Conservation (phyloP, 805 yeast species). For the Debaryomyces maramus region DNA sequence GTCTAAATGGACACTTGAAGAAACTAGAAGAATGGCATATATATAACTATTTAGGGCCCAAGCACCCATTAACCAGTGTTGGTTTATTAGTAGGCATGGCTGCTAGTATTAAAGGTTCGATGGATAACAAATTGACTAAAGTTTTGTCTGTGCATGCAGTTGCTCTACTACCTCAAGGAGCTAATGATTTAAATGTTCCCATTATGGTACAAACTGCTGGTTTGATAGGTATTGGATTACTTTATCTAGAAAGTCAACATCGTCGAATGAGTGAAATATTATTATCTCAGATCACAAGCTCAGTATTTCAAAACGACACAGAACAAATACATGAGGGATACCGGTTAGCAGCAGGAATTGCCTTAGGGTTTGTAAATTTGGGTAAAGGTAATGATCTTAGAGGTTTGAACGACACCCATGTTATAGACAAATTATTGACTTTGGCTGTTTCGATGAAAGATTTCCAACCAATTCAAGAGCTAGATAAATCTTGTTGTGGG, state of each 20-base stretch:
- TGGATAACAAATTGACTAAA: conserved; percentile 84
- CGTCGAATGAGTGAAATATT: conserved; percentile 83
- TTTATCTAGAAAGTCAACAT: conserved; percentile 76
- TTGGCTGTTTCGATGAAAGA: conserved; percentile 63
- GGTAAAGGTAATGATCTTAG: conserved; percentile 68
- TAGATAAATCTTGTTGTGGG: conserved; percentile 69
- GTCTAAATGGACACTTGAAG: conserved; percentile 84
- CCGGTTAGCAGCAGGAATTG: conserved; percentile 82
- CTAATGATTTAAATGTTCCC: conserved; percentile 84
- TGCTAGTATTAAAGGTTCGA: conserved; percentile 78
- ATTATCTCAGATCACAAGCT: conserved; percentile 63
- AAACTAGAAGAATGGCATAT: conserved; percentile 94
- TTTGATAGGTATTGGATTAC: conserved; percentile 81
- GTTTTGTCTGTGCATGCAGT: conserved; percentile 91
- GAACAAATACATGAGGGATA: conserved; percentile 73
- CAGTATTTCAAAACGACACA: conserved; percentile 54
- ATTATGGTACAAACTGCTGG: conserved; percentile 89
- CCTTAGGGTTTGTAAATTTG: conserved; percentile 79
- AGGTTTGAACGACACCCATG: conserved; percentile 60
- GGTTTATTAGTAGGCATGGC: conserved; percentile 91
- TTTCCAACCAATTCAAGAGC: conserved; percentile 55
- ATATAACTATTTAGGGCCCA: conserved; percentile 88
- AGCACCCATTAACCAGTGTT: conserved; percentile 78
- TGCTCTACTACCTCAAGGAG: conserved; percentile 87
- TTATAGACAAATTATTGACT: conserved; percentile 58